Percentiles rank a stretch among this genome's conserved stretches.
Evolutionary conservation across 805 yeast genomes (phyloP).

Genomic region (Myxozyma udenii): DNA sequence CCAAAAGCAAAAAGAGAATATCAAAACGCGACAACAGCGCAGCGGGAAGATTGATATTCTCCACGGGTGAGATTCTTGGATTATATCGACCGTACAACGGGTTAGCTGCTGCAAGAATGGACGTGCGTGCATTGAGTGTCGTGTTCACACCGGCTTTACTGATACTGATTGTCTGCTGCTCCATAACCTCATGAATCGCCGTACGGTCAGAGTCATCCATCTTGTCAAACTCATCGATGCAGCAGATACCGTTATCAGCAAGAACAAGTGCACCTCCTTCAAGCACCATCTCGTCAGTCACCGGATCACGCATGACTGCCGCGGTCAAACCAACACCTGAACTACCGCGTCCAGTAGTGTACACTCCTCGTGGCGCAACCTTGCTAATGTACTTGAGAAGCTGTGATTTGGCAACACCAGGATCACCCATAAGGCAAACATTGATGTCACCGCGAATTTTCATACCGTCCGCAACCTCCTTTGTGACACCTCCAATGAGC

Average conservation of each 20-base stretch:
- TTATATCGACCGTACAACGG: conserved; percentile 94
- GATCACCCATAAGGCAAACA: conserved; percentile 96
- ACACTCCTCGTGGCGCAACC: conserved; percentile 93
- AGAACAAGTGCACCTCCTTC: conserved; percentile 98
- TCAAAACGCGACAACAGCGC: conserved; percentile 95
- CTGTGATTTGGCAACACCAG: conserved; percentile 99
- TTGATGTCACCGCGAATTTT: conserved; percentile 96
- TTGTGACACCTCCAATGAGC: conserved; percentile 92
- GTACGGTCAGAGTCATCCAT: conserved; percentile 97
- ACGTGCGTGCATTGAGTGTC: conserved; percentile 90
- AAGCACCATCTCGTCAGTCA: conserved; percentile 96
- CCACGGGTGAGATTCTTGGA: conserved; percentile 83
- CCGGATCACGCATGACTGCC: conserved; percentile 97
- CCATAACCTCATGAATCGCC: conserved; percentile 99
- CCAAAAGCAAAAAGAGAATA: conserved; percentile 79
- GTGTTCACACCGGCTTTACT: conserved; percentile 98
- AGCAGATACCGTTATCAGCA: conserved; percentile 97
- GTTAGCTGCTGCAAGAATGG: conserved; percentile 97
- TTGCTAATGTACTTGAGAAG: conserved; percentile 83
- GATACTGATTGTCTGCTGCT: conserved; percentile 95
- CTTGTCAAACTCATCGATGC: conserved; percentile 98
- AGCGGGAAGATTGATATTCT: conserved; percentile 94
- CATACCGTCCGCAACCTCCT: conserved; percentile 94
- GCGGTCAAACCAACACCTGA: conserved; percentile 99
- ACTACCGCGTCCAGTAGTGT: conserved; percentile 97